These are phyloP conservation scores for Leccinellum albellum DNA, from an alignment of 768 basidiomycete species.

Conservation along the genomic window DNA sequence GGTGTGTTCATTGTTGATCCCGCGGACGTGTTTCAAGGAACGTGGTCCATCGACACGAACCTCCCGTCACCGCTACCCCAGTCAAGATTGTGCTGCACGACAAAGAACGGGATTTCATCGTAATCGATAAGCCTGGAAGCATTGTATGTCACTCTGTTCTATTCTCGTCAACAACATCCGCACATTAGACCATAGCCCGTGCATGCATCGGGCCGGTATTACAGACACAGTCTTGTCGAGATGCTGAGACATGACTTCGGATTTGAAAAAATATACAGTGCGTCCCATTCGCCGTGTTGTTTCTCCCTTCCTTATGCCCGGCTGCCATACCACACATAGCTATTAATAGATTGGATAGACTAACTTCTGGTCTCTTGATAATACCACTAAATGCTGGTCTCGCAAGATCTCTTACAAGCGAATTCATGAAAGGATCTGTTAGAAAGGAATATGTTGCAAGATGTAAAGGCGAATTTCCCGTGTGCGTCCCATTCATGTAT, in stretches of 20 bases:
- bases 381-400: constrained; percentile 69
- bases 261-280: constrained; percentile 78
- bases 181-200: constrained; percentile 56
- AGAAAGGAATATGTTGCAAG: constrained; percentile 92
- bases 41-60: constrained; percentile 94
- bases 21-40: constrained; percentile 49
- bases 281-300: constrained; percentile 30
- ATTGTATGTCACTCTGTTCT: constrained; percentile 63
- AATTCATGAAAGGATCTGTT: constrained; percentile 80
- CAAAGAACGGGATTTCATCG: constrained; percentile 74
- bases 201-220: constrained; percentile 89
- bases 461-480: constrained; percentile 80
- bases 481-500: constrained; percentile 45
- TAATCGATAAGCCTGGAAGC: constrained; percentile 95
- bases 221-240: constrained; percentile 82
- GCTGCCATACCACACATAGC: constrained; percentile 45
- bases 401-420: constrained; percentile 67
- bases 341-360: constrained; percentile 88
- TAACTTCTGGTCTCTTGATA: constrained; percentile 96
- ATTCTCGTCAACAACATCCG: neutral
- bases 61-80: constrained; percentile 82
- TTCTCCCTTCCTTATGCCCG: neutral
- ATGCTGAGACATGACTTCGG: constrained; percentile 83
- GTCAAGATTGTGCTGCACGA: constrained; percentile 80
- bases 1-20: neutral